Base-by-base conservation (phyloP, 805 yeast genomes). In the Suhomyces sp. region DNA sequence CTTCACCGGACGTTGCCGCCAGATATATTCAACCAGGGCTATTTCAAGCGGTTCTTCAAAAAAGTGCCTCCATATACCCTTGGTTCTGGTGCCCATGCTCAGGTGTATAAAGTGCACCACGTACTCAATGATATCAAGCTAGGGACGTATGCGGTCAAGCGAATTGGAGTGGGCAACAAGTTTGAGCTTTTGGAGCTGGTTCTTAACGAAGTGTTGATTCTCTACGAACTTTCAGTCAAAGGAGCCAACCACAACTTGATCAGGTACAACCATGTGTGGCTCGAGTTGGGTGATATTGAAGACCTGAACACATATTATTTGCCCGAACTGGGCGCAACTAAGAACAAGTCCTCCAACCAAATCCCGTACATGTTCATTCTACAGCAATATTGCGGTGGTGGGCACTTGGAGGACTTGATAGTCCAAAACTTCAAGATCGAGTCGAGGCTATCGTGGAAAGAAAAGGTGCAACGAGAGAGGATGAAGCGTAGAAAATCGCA, bases 181-280 rank as follows among this genome's bases (percentile, higher is more conserved):
- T 76, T 83, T 50, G 74, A 72, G n/a, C 83, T 87, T 76, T 76
- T 91, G 31, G 78, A 81, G 44, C 83, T 82, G 54, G 91, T 88
- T 4, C 71, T 91, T 47, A 79, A 83, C 52, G 97, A 91, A 63
- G 97, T 91, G 3, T 79, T 86, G 56, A 80, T 92, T 47, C 68
- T 91, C 35, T 86, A 79, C 59, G 77, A 77, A 57, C 62, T 80
- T 22, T 77, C 82, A 2, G 75, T 67, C 57, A 52, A 68, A 50
- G 71, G 75, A 35, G 66, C 78, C 73, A 80, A 44, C 45, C 68
- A 71, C 52, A 87, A 90, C 64, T 76, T 91, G 58, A 89, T 91
- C 24, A 81, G 87, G 19, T 91, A 91, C 63, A 90, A 91, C 62
- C 97, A 91, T 67, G 97, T 90, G 22, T 91, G 97, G 97, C 66